Evolutionary conservation across 305 asterid genomes (phyloP), one percentile per base, ranked within the genome.

Genomic region (Fraxinus sp.): DNA sequence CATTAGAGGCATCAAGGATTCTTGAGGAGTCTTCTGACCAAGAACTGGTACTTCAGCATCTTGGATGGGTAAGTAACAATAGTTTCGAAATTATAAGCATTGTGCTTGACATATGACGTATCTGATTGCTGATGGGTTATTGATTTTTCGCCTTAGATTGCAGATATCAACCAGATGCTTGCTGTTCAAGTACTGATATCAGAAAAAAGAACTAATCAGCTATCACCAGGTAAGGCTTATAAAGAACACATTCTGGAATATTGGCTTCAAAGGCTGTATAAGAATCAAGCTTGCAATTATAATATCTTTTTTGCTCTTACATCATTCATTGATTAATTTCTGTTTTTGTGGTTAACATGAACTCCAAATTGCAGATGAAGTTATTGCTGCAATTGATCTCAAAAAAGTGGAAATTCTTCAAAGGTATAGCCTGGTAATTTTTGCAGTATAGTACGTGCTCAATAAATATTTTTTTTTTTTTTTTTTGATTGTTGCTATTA

Each of bases 151-250:
- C 85, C 81, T 85, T 86, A 96, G 99, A 91, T 96, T 89, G 95
- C 98, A 85, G 99, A 96, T 81, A 89, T 92, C 87, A 90, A 87
- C 85, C 95, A 92, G 91, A 87, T 77, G 86, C 90, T 94, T 78
- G 98, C 97, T 78, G 97, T 96, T 86, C 97, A 89, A 89, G 87
- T 94, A 85, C 86, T 96, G 83, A 90, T 91, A 88, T 96, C 99
- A 7, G 97, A 91, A 82, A 90, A 91, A 88, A 90, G 99, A 88
- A 83, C 64, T 81, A 82, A 81, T 79, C 83, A 86, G 86, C 85
- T 94, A 84, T 88, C 97, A 83, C 98, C 98, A 88, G 99, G 99
- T 89, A 89, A 79, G 92, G 49, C 81, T 80, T 72, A 36, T 76
- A 66, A 49, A 79, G 41, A 68, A 30, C 37, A 68, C 10, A 37